Percentiles rank a stretch among this genome's conserved stretches.
phyloP scores from a whole-genome alignment of 345 rosid species.

The Anastatica hierochuntica region DNA sequence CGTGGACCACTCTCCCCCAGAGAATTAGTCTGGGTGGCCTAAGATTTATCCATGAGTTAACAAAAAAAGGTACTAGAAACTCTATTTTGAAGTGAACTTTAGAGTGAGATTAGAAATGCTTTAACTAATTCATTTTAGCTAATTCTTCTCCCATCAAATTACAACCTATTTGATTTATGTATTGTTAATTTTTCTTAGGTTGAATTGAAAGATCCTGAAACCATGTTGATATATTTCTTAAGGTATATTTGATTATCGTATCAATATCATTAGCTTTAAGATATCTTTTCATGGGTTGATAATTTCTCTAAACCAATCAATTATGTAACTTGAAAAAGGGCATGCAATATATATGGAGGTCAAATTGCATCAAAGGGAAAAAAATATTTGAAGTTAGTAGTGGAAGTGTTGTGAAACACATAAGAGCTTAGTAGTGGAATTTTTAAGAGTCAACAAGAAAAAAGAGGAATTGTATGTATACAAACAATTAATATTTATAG shows the following conservation, averaged over 20 bases:
- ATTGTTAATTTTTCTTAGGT: neutral
- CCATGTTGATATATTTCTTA: neutral
- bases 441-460: too few species aligned
- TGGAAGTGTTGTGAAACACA: neutral
- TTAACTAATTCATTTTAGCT: too few species aligned
- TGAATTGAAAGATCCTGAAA: constrained; percentile 22
- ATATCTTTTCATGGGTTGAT: neutral
- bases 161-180: too few species aligned
- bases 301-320: constrained; percentile 5
- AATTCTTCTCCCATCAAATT: too few species aligned
- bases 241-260: constrained; percentile 8
- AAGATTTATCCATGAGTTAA: too few species aligned
- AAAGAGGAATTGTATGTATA: constrained; percentile 1
- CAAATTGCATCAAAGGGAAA: neutral
- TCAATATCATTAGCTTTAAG: constrained; percentile 1
- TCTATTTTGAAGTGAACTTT: too few species aligned
- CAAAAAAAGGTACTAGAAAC: too few species aligned
- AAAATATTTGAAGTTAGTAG: neutral
- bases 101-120: too few species aligned
- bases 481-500: too few species aligned
- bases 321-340: constrained; percentile 10
- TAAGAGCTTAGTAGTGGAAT: neutral
- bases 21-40: too few species aligned
- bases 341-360: constrained; percentile 4
- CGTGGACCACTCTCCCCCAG: too few species aligned